Conservation (phyloP, 1,139 yeast species). For the Candida tropicalis region DNA sequence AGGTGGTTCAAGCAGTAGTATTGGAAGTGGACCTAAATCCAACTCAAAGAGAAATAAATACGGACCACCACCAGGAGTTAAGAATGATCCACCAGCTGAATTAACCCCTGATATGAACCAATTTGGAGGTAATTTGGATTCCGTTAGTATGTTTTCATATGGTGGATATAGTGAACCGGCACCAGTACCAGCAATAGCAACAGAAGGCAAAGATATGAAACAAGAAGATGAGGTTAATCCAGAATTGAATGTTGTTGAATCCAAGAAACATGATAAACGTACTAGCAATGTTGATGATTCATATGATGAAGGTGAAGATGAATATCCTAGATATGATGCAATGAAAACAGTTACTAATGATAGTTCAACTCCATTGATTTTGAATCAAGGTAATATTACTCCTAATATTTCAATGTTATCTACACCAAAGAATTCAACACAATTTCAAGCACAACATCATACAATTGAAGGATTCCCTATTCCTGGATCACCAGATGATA, state of each 20-base stretch:
- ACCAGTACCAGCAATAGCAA: slow-evolving; percentile 9
- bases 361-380: slow-evolving; percentile 15
- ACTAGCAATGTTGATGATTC: slow-evolving; percentile 32
- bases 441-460: neutral
- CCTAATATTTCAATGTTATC: slow-evolving; percentile 10
- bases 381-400: slow-evolving; percentile 10
- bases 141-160: slow-evolving; percentile 42
- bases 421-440: neutral
- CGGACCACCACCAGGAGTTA: slow-evolving; percentile 32
- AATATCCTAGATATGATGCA: slow-evolving; percentile 6
- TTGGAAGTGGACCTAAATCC: slow-evolving; percentile 18
- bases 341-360: neutral
- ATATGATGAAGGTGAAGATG: slow-evolving; percentile 29
- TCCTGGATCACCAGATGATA: slow-evolving; percentile 50
- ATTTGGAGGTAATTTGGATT: slow-evolving; percentile 15
- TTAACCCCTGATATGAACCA: slow-evolving; percentile 12
- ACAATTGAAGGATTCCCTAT: slow-evolving; percentile 43
- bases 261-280: slow-evolving; percentile 7
- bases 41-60: slow-evolving; percentile 25
- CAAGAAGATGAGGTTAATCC: neutral
- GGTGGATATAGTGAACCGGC: slow-evolving; percentile 20
- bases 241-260: too few species aligned
- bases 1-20: slow-evolving; percentile 8
- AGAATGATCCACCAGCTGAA: slow-evolving; percentile 19
- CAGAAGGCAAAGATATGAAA: neutral